phyloP scores from a whole-genome alignment of 2,329 filamentous ascomycete species.

The Penicillium sp. region DNA sequence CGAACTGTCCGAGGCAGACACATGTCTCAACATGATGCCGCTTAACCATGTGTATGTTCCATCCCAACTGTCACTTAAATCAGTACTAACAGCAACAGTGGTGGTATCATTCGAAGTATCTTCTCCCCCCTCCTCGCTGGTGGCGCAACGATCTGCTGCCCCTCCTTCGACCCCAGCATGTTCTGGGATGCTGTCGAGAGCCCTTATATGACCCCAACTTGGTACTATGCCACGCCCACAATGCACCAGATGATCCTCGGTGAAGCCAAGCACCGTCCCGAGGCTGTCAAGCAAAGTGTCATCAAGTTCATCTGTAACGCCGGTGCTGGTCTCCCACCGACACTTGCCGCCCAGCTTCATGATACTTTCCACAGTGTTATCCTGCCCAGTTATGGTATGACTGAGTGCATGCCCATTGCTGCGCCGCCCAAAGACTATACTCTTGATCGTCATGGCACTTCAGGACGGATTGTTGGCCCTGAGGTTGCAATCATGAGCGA shows the following conservation, averaged over 20 bases:
- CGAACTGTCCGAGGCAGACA: slow-evolving; percentile 49
- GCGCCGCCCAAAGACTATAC: slow-evolving; percentile 56
- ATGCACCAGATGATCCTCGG: slow-evolving; percentile 58
- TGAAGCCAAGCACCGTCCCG: slow-evolving; percentile 43
- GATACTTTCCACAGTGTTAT: slow-evolving; percentile 55
- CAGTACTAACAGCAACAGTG: slow-evolving; percentile 32
- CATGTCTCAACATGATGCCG: slow-evolving; percentile 62
- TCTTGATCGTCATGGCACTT: slow-evolving; percentile 55
- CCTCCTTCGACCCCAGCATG: slow-evolving; percentile 55
- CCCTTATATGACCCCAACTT: slow-evolving; percentile 46
- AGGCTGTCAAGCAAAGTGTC: slow-evolving; percentile 44
- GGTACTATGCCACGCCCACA: slow-evolving; percentile 60
- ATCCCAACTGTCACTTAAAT: too few species aligned
- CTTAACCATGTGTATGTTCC: slow-evolving; percentile 55
- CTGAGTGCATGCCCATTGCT: slow-evolving; percentile 61
- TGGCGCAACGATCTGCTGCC: slow-evolving; percentile 56
- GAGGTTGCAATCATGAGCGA: slow-evolving; percentile 52
- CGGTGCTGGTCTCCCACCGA: slow-evolving; percentile 55
- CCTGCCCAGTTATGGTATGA: slow-evolving; percentile 61
- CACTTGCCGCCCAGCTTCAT: slow-evolving; percentile 50
- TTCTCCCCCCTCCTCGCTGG: slow-evolving; percentile 57
- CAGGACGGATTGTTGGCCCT: slow-evolving; percentile 54
- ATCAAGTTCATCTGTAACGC: slow-evolving; percentile 59
- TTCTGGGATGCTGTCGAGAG: slow-evolving; percentile 58
- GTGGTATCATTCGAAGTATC: slow-evolving; percentile 56